These are phyloP conservation scores for Hypoxylon sp. DNA, from an alignment of 2,329 filamentous ascomycete species.

Conservation along the genomic window DNA sequence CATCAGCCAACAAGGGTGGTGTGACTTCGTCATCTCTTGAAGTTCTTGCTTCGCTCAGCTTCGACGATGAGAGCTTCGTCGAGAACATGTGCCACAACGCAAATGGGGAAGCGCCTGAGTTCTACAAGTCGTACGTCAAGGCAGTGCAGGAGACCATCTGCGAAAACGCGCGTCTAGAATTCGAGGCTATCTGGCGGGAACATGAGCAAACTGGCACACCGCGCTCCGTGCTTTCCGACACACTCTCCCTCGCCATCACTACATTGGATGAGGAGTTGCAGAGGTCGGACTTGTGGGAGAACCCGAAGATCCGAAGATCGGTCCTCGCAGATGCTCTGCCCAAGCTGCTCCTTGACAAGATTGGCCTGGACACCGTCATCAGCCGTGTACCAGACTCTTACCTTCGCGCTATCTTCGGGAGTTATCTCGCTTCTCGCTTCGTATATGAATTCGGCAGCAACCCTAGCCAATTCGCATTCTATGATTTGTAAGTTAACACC, in stretches of 20 bases:
- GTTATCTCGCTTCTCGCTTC: slow-evolving; percentile 92
- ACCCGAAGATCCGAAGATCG: slow-evolving; percentile 77
- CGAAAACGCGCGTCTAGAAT: slow-evolving; percentile 91
- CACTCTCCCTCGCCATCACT: slow-evolving; percentile 91
- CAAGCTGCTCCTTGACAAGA: slow-evolving; percentile 82
- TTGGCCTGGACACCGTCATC: slow-evolving; percentile 89
- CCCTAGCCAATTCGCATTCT: slow-evolving; percentile 97
- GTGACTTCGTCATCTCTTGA: slow-evolving; percentile 97
- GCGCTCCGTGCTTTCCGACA: slow-evolving; percentile 89
- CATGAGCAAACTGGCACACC: slow-evolving; percentile 81
- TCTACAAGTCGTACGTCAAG: slow-evolving; percentile 93
- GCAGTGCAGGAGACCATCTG: slow-evolving; percentile 91
- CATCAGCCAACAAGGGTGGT: slow-evolving; percentile 97
- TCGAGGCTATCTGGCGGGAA: slow-evolving; percentile 98
- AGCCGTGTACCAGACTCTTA: slow-evolving; percentile 90
- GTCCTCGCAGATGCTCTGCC: slow-evolving; percentile 89
- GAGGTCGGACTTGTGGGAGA: slow-evolving; percentile 89
- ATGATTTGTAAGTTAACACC: slow-evolving; percentile 81
- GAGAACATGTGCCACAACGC: slow-evolving; percentile 91
- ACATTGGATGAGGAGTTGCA: slow-evolving; percentile 96
- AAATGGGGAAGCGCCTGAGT: slow-evolving; percentile 78
- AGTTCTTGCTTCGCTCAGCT: slow-evolving; percentile 91
- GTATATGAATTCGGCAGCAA: slow-evolving; percentile 94
- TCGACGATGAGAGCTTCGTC: slow-evolving; percentile 87
- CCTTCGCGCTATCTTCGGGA: slow-evolving; percentile 93